Conservation (phyloP, 768 basidiomycete species). For the Mycena haematopus region DNA sequence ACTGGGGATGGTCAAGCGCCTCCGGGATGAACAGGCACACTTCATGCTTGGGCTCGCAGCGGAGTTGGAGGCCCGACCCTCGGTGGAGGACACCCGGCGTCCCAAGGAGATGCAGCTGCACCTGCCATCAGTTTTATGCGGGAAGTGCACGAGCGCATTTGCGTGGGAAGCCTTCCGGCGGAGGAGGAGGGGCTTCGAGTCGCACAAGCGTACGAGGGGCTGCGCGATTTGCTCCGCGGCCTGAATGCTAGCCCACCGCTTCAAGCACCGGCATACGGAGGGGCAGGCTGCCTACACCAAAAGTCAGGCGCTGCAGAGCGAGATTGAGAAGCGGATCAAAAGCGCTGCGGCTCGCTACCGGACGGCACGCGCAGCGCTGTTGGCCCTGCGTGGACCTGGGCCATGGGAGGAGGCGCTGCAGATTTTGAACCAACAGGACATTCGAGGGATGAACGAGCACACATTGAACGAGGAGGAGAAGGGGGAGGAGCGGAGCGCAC, state of each 20-base stretch:
- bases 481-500: slow-evolving; percentile 17
- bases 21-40: background rate
- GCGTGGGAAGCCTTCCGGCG: slow-evolving; percentile 21
- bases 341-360: background rate
- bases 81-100: background rate
- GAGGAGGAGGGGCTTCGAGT: slow-evolving; percentile 30
- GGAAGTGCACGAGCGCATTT: background rate
- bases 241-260: slow-evolving; percentile 26
- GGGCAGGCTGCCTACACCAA: slow-evolving; percentile 15
- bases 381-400: slow-evolving; percentile 22
- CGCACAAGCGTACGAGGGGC: slow-evolving; percentile 31
- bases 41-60: background rate
- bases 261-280: slow-evolving; percentile 24
- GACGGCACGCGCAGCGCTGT: slow-evolving; percentile 4
- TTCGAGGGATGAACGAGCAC: slow-evolving; percentile 24
- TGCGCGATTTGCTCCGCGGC: slow-evolving; percentile 28
- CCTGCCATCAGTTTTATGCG: slow-evolving; percentile 32
- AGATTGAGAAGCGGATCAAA: slow-evolving; percentile 20
- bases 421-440: slow-evolving; percentile 17
- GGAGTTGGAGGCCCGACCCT: background rate
- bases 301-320: slow-evolving; percentile 5
- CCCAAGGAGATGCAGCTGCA: slow-evolving; percentile 23
- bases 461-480: slow-evolving; percentile 30
- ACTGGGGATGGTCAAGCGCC: background rate
- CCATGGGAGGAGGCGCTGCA: slow-evolving; percentile 19